Percentiles rank a stretch among this genome's conserved stretches.
Conservation (phyloP, 768 basidiomycete genomes). For the Calvatia gigantea region DNA sequence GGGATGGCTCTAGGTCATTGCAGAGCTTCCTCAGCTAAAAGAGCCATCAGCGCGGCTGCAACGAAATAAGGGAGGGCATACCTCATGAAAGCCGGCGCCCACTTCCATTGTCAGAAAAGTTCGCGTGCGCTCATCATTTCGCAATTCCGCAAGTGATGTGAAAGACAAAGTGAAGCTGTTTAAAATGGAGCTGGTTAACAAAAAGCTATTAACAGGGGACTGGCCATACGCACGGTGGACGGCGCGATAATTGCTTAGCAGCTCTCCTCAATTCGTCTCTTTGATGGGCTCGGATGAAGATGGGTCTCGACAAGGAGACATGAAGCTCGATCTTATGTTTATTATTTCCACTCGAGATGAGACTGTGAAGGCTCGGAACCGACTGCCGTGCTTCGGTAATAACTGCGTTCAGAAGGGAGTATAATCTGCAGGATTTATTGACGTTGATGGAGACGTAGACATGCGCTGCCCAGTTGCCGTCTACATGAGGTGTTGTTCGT, state of each 20-base stretch:
- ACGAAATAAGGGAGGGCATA: slow-evolving; percentile 23
- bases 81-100: slow-evolving; percentile 81
- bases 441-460: slow-evolving; percentile 67
- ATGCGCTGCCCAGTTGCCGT: slow-evolving; percentile 83
- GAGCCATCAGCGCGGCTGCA: neutral
- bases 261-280: slow-evolving; percentile 65
- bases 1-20: slow-evolving; percentile 51
- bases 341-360: slow-evolving; percentile 28
- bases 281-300: slow-evolving; percentile 78
- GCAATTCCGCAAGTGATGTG: slow-evolving; percentile 62
- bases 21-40: slow-evolving; percentile 58
- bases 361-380: slow-evolving; percentile 39
- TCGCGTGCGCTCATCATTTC: slow-evolving; percentile 78
- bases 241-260: slow-evolving; percentile 49
- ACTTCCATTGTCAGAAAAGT: slow-evolving; percentile 80
- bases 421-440: slow-evolving; percentile 38
- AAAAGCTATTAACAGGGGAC: neutral
- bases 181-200: slow-evolving; percentile 1
- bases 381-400: slow-evolving; percentile 37
- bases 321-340: slow-evolving; percentile 54
- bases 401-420: slow-evolving; percentile 42
- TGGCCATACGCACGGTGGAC: slow-evolving; percentile 39
- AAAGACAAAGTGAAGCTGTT: slow-evolving; percentile 73
- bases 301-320: slow-evolving; percentile 81
- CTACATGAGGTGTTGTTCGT: slow-evolving; percentile 73